Percentiles rank a stretch among this genome's conserved stretches.
Conservation (phyloP, 352 stramenopile genomes). For the Achlya hypogyna region DNA sequence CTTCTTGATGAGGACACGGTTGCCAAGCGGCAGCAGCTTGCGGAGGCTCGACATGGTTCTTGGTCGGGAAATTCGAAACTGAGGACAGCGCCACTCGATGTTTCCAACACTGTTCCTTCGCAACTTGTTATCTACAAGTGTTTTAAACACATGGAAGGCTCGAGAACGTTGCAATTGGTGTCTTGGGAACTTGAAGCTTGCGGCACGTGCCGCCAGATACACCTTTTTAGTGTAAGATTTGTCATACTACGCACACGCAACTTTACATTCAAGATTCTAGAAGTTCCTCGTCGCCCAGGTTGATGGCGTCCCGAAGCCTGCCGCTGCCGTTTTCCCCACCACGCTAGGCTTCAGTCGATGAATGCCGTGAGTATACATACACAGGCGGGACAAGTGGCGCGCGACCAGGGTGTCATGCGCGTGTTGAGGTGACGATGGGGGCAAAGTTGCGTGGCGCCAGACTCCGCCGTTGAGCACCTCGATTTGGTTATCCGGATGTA, state of each 20-base stretch:
- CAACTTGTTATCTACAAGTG: background rate
- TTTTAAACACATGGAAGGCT: conserved; percentile 2
- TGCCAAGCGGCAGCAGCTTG: conserved; percentile 90
- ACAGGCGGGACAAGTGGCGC: too few species aligned
- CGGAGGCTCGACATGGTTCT: conserved; percentile 34
- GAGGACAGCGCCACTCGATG: background rate
- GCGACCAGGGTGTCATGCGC: too few species aligned
- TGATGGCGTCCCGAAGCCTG: too few species aligned
- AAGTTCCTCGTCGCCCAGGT: background rate
- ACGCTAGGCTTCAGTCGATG: too few species aligned
- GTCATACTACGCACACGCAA: background rate
- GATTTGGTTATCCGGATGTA: too few species aligned
- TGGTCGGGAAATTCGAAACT: conserved; percentile 9
- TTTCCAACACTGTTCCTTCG: too few species aligned
- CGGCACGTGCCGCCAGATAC: background rate
- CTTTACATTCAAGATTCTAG: background rate
- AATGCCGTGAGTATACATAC: too few species aligned
- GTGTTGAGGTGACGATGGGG: too few species aligned
- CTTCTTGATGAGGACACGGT: conserved; percentile 92
- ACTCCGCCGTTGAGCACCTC: too few species aligned
- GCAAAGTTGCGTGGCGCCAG: too few species aligned
- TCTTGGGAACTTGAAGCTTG: background rate
- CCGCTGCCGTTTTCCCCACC: too few species aligned
- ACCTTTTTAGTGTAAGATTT: background rate
- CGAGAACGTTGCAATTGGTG: background rate